phyloP scores from a whole-genome alignment of 192 early-diverging fungal genomes.

The Radiomyces spectabilis region DNA sequence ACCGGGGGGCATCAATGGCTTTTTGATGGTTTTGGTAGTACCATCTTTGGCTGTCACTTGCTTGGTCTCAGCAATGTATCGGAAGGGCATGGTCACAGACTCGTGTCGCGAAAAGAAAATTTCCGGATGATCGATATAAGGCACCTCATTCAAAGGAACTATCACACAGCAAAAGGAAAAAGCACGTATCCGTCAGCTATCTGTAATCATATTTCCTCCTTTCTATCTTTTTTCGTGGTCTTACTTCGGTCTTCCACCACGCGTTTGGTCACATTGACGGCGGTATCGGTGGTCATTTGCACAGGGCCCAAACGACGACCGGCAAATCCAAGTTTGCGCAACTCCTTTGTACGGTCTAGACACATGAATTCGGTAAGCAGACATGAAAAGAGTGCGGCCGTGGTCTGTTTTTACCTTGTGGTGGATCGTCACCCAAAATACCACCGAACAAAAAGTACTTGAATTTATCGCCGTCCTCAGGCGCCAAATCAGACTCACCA shows the following conservation, averaged over 20 bases:
- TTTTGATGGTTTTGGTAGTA: conserved; percentile 35
- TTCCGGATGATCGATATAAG: conserved; percentile 69
- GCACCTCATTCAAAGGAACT: conserved; percentile 54
- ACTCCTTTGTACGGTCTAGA: conserved; percentile 46
- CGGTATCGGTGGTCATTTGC: conserved; percentile 87
- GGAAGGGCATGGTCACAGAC: conserved; percentile 73
- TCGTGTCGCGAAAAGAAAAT: conserved; percentile 60
- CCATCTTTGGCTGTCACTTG: conserved; percentile 25
- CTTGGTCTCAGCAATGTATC: conserved; percentile 53
- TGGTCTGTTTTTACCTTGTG: conserved; percentile 35
- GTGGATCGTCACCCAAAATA: conserved; percentile 66
- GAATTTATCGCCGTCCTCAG: conserved; percentile 58
- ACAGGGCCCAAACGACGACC: conserved; percentile 63
- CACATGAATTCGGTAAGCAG: too few species aligned
- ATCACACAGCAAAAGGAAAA: too few species aligned
- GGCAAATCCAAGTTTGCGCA: conserved; percentile 63
- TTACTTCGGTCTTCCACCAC: conserved; percentile 58
- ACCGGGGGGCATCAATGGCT: conserved; percentile 62
- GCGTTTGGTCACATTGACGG: conserved; percentile 60
- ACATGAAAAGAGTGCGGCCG: background rate
- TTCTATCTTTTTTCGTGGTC: background rate
- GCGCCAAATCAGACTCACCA: conserved; percentile 42
- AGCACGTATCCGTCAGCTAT: background rate
- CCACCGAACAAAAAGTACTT: conserved; percentile 80
- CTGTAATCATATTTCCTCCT: background rate